Evolutionary conservation across 2,329 filamentous ascomycete species (phyloP).

Genomic region (Epichloe scottii): DNA sequence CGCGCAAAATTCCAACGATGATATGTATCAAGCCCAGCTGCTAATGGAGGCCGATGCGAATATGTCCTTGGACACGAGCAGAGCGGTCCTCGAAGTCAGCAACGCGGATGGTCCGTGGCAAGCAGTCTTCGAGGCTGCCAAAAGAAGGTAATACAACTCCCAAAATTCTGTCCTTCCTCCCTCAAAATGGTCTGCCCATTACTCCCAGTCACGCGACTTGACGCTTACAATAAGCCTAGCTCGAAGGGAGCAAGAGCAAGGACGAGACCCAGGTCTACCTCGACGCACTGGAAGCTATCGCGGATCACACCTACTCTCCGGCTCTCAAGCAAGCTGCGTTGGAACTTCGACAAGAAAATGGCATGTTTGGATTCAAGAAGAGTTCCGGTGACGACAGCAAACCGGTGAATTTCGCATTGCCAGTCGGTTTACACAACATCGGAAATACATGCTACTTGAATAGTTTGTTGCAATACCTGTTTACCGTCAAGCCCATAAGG

Average conservation of each 20-base stretch:
- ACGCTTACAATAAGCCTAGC: slow-evolving; percentile 9
- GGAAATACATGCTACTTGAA: slow-evolving; percentile 98
- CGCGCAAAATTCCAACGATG: slow-evolving; percentile 21
- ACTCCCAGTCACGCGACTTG: no score
- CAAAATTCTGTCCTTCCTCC: not conserved
- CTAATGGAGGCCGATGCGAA: slow-evolving; percentile 22
- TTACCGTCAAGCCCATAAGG: slow-evolving; percentile 71
- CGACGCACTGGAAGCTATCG: slow-evolving; percentile 23
- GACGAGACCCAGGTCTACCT: slow-evolving; percentile 20
- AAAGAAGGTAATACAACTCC: slow-evolving; percentile 15
- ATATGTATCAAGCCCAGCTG: slow-evolving; percentile 20
- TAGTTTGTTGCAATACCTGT: slow-evolving; percentile 90
- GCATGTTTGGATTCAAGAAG: slow-evolving; percentile 7
- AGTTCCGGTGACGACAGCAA: slow-evolving; percentile 2
- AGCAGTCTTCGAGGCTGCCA: slow-evolving; percentile 14
- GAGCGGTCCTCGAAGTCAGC: slow-evolving; percentile 18
- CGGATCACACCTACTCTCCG: slow-evolving; percentile 15
- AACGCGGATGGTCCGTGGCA: slow-evolving; percentile 13
- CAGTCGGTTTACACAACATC: slow-evolving; percentile 82
- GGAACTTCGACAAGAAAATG: slow-evolving; percentile 12
- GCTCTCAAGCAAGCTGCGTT: slow-evolving; percentile 15
- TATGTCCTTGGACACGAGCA: slow-evolving; percentile 24
- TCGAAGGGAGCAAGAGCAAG: slow-evolving; percentile 14
- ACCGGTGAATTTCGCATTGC: slow-evolving; percentile 39
- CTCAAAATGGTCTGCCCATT: not conserved